phyloP scores from a whole-genome alignment of 148 eudicot genomes.

The Chenopodium album region DNA sequence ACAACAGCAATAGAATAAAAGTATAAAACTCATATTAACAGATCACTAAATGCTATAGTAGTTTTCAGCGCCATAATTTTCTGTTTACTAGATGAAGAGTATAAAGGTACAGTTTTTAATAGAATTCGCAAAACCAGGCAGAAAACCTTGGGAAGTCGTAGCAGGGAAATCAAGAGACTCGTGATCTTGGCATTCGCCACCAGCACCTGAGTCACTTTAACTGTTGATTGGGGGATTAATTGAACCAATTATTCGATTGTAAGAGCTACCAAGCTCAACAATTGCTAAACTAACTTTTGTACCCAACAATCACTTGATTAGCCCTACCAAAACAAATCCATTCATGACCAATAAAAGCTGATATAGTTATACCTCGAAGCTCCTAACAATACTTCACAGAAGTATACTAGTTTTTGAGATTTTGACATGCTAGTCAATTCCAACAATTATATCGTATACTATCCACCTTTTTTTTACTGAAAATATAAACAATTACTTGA shows the following conservation, averaged over 20 bases:
- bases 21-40: not conserved
- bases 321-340: constrained; percentile 8
- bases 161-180: not conserved
- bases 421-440: constrained; percentile 13
- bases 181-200: not conserved
- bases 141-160: not conserved
- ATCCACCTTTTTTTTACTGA: not conserved
- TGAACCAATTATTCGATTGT: not conserved
- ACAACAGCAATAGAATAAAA: not conserved
- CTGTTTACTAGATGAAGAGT: not conserved
- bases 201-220: not conserved
- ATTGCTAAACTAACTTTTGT: not conserved
- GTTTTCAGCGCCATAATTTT: not conserved
- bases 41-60: not conserved
- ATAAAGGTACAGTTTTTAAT: no score
- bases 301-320: not conserved
- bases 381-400: constrained; percentile 8
- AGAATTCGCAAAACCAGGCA: not conserved
- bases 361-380: not conserved
- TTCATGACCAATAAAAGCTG: not conserved
- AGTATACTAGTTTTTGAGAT: constrained; percentile 3
- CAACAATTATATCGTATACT: not conserved
- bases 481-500: not conserved
- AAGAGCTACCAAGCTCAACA: constrained; percentile 5
- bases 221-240: not conserved